Evolutionary conservation across 2,329 filamentous ascomycete species (phyloP).

Genomic region (Aspergillus proliferans): DNA sequence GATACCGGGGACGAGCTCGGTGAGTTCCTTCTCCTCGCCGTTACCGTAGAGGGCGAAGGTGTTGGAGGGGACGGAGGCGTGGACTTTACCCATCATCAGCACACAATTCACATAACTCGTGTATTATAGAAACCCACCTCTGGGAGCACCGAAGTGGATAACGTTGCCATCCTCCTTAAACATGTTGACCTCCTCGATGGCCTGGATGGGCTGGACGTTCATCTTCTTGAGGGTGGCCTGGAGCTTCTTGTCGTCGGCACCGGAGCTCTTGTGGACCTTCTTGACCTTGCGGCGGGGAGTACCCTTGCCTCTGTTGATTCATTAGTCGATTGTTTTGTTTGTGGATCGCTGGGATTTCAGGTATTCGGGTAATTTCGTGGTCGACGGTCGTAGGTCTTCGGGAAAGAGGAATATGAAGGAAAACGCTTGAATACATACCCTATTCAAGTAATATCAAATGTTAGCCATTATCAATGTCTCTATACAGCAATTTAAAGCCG

Average conservation of each 20-base stretch:
- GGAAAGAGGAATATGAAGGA: not conserved
- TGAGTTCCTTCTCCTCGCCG: constrained; percentile 99
- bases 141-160: constrained; percentile 96
- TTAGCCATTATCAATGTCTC: not conserved
- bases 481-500: not conserved
- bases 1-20: constrained; percentile 97
- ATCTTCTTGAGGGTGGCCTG: constrained; percentile 97
- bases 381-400: not conserved
- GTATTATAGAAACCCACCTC: constrained; percentile 59
- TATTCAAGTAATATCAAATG: constrained; percentile 2
- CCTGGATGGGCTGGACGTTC: constrained; percentile 98
- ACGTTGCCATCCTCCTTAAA: constrained; percentile 99
- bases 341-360: not conserved
- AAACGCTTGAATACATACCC: constrained; percentile 7
- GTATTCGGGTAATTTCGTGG: not conserved
- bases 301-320: constrained; percentile 73
- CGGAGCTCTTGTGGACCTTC: constrained; percentile 88
- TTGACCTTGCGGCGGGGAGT: constrained; percentile 97
- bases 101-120: not conserved
- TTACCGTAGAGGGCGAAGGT: constrained; percentile 99
- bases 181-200: constrained; percentile 99
- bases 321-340: constrained; percentile 15
- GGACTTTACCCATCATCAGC: constrained; percentile 54
- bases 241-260: constrained; percentile 99
- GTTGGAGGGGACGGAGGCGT: constrained; percentile 95